Evolutionary conservation across 106 monocot species (phyloP).

Genomic region (Dioscorea zingiberensis): DNA sequence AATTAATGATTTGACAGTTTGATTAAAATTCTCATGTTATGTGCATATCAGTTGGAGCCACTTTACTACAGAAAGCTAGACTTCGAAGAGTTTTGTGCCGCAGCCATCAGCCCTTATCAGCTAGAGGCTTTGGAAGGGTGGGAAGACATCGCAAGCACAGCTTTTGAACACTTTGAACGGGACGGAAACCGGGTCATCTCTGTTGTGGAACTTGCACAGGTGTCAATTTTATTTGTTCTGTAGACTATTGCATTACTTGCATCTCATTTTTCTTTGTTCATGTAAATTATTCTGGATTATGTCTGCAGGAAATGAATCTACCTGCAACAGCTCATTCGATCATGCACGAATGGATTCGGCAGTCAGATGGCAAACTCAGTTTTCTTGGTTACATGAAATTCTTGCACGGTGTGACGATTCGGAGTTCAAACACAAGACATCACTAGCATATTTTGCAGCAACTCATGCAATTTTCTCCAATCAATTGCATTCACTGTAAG

Average conservation of each 20-base stretch:
- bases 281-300: too few relatives aligned
- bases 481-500: background rate
- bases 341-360: constrained; percentile 86
- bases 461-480: background rate
- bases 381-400: constrained; percentile 93
- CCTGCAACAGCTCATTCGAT: constrained; percentile 45
- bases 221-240: constrained; percentile 4
- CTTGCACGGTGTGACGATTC: constrained; percentile 85
- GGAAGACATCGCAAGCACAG: constrained; percentile 79
- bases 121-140: constrained; percentile 89
- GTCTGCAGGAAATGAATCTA: constrained; percentile 81
- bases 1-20: too few relatives aligned
- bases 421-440: constrained; percentile 54
- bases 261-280: too few relatives aligned
- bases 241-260: too few relatives aligned
- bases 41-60: constrained; percentile 51
- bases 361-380: constrained; percentile 73
- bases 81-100: constrained; percentile 92
- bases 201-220: constrained; percentile 87
- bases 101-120: constrained; percentile 87
- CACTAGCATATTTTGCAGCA: constrained; percentile 10
- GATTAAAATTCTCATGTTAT: too few relatives aligned
- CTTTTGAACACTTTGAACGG: constrained; percentile 77
- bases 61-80: constrained; percentile 57
- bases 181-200: constrained; percentile 85